Conservation (phyloP, 192 early-diverging fungal genomes). For the Paraglomus occultum region DNA sequence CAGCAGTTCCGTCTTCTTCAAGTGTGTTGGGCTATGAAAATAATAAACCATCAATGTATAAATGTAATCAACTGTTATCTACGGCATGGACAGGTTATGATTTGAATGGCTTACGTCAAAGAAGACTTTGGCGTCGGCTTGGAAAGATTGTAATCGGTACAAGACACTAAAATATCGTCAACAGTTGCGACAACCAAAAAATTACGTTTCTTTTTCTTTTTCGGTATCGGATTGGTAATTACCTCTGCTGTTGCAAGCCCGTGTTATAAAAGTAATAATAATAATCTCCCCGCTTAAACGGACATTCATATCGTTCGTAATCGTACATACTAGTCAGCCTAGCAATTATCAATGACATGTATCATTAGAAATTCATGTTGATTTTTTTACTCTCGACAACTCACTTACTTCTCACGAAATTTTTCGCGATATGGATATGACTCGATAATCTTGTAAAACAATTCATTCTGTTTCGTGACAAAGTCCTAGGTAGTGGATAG, state of each 20-base stretch:
- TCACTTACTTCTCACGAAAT: constrained; percentile 37
- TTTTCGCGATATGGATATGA: constrained; percentile 38
- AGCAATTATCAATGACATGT: constrained; percentile 5
- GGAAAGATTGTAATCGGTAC: constrained; percentile 50
- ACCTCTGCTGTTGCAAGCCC: constrained; percentile 55
- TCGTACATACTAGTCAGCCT: constrained; percentile 57
- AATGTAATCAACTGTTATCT: neutral
- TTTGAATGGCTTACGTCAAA: constrained; percentile 30
- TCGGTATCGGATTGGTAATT: neutral
- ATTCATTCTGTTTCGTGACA: constrained; percentile 59
- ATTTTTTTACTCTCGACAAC: neutral
- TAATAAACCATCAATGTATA: neutral
- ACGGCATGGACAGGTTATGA: neutral
- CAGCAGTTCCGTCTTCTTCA: constrained; percentile 57
- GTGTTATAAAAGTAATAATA: constrained; percentile 70
- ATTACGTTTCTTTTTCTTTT: neutral
- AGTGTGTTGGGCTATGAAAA: constrained; percentile 47
- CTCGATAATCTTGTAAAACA: constrained; percentile 47
- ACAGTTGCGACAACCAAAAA: neutral
- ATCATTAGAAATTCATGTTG: constrained; percentile 2
- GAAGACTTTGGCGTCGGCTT: constrained; percentile 44
- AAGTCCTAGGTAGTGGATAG: constrained; percentile 38
- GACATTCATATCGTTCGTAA: constrained; percentile 55
- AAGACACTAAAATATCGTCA: constrained; percentile 38
- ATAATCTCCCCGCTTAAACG: constrained; percentile 54